These are phyloP conservation scores for Fraxinus dipetala DNA, from an alignment of 305 asterid genomes.

Conservation along the genomic window DNA sequence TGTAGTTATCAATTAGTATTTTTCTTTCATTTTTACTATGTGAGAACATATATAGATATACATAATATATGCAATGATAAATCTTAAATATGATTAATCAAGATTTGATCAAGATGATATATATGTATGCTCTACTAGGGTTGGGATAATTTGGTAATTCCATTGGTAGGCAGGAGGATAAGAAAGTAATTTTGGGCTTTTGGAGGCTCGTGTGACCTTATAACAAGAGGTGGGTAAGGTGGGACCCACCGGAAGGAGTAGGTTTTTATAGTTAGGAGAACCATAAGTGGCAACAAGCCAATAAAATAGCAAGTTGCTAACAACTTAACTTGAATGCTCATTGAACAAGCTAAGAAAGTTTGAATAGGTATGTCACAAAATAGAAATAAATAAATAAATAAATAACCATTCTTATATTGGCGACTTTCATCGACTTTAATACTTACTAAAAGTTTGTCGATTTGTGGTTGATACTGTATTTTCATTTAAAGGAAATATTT, in stretches of 20 bases:
- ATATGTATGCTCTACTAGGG: slow-evolving; percentile 6
- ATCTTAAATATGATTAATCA: not conserved
- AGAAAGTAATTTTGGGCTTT: slow-evolving; percentile 36
- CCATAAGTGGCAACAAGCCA: slow-evolving; percentile 13
- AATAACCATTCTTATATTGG: no score
- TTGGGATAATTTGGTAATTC: not conserved
- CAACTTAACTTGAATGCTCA: slow-evolving; percentile 6
- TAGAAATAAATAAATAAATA: not conserved
- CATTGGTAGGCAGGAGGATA: slow-evolving; percentile 41
- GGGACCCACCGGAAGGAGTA: slow-evolving; percentile 41
- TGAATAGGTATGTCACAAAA: not conserved
- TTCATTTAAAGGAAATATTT: not conserved
- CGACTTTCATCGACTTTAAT: not conserved
- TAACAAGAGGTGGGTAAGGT: slow-evolving; percentile 64
- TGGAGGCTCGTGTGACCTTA: slow-evolving; percentile 43
- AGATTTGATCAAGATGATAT: slow-evolving; percentile 15
- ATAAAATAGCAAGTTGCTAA: slow-evolving; percentile 5
- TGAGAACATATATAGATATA: not conserved
- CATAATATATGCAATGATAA: not conserved
- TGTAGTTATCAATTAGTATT: not conserved
- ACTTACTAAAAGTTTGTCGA: not conserved
- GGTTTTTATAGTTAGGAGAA: slow-evolving; percentile 38
- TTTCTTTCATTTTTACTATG: not conserved
- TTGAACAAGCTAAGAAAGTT: not conserved
- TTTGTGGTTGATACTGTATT: not conserved